Percentiles rank a stretch among this genome's conserved stretches.
These are phyloP conservation scores for Geotrichum siamense DNA, from an alignment of 1,139 yeast species.

Conservation along the genomic window DNA sequence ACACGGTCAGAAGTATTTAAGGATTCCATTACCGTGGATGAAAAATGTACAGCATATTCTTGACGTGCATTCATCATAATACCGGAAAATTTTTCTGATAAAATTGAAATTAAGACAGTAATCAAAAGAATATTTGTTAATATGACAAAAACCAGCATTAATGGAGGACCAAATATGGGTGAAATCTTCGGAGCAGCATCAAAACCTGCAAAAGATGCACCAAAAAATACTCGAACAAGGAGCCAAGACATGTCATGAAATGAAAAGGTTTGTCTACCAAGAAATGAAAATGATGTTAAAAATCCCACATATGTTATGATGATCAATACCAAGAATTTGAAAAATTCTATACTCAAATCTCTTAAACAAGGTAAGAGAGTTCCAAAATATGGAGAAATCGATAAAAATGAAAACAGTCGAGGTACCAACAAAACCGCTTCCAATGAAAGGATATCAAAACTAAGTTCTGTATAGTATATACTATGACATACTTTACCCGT, in stretches of 20 bases:
- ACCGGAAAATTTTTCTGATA: conserved; percentile 30
- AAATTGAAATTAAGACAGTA: conserved; percentile 32
- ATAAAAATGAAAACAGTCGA: conserved; percentile 30
- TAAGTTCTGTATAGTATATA: conserved; percentile 22
- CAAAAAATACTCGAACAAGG: conserved; percentile 32
- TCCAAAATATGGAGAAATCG: conserved; percentile 34
- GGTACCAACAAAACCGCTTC: conserved; percentile 33
- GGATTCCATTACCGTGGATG: conserved; percentile 30
- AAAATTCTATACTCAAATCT: conserved; percentile 30
- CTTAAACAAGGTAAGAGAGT: conserved; percentile 33
- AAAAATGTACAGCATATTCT: conserved; percentile 30
- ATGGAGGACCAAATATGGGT: conserved; percentile 30
- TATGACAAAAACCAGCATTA: conserved; percentile 31
- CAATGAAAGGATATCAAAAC: conserved; percentile 31
- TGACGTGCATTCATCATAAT: conserved; percentile 33
- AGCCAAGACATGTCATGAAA: conserved; percentile 32
- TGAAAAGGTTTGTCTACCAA: conserved; percentile 30
- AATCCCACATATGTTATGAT: conserved; percentile 32
- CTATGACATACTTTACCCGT: conserved; percentile 20
- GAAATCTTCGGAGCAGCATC: conserved; percentile 31
- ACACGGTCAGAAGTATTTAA: conserved; percentile 32
- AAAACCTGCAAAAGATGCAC: conserved; percentile 31
- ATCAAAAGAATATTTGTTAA: conserved; percentile 30
- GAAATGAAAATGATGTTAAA: conserved; percentile 31
- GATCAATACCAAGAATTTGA: conserved; percentile 31